Evolutionary conservation across 1,284 basidiomycete genomes (phyloP), one percentile per base, ranked within the genome.

Genomic region (Amylostereum chailletii): DNA sequence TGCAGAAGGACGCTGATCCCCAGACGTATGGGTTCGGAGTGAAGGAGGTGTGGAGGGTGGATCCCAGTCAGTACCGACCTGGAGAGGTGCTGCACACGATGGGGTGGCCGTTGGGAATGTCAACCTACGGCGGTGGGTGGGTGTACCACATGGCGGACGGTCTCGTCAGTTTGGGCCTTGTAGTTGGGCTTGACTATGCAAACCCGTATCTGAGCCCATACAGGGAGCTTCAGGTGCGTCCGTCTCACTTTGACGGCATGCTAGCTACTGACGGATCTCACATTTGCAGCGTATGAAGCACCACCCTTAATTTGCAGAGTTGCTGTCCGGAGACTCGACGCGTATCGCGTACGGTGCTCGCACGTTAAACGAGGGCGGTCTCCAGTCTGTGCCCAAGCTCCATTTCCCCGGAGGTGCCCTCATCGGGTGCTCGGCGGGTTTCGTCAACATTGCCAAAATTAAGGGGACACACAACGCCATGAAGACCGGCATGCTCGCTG

Each of bases 381-480:
- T 94, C 45, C 96, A 99, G 66, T 90, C 90, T 34, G 80, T 99
- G 29, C 96, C 95, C 2, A 85, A 86, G 63, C 76, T 98, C 39
- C 72, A 92, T 62, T 99, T 99, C 76, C 93, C 94, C 0, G 95
- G 96, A 10, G 95, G 96, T 33, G 95, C 94, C 0, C 71, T 99
- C 42, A 83, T 99, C 45, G 95, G 95, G 1, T 98, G 95, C 69
- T 88, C 93, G 0, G 95, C 95, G 0, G 96, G 93, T 27, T 95
- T 99, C 68, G 78, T 99, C 52, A 99, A 99, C 69, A 81, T 97
- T 10, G 89, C 94, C 38, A 99, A 98, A 72, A 99, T 99, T 71
- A 99, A 99, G 67, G 95, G 95, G n/a, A 96, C 94, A 0, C 96
- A 99, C 67, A 98, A 95, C 54, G 94, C 95, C n/a, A 98, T 99